Evolutionary conservation across 257 asterid genomes (phyloP).

Genomic region (Paraleonurus japonicus): DNA sequence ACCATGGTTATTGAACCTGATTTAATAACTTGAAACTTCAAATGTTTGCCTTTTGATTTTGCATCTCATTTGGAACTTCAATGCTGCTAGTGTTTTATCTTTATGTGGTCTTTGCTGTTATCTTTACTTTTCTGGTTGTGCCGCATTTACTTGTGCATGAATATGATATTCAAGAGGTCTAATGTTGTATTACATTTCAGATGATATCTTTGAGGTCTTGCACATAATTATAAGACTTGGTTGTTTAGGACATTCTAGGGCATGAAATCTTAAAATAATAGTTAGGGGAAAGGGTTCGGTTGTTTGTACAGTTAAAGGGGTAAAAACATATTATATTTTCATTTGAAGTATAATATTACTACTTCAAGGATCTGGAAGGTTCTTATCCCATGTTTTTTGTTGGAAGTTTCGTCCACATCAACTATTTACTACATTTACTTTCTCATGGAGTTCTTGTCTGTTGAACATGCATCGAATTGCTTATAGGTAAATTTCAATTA

Average conservation of each 20-base stretch:
- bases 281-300: neutral
- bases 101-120: neutral
- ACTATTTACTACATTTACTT: neutral
- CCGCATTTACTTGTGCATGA: too few relatives aligned
- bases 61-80: conserved; percentile 18
- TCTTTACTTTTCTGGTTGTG: neutral
- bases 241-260: conserved; percentile 13
- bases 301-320: neutral
- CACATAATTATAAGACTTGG: neutral
- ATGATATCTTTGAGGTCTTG: conserved; percentile 8
- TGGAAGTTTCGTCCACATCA: conserved; percentile 8
- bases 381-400: neutral
- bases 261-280: neutral
- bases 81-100: neutral
- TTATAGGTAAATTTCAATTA: neutral
- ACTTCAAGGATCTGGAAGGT: neutral
- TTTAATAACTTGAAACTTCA: neutral
- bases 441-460: conserved; percentile 2
- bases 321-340: neutral
- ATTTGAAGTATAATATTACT: neutral
- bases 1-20: conserved; percentile 12
- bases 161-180: neutral
- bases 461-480: neutral
- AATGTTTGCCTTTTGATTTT: conserved; percentile 6
- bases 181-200: neutral